Percentiles rank a stretch among this genome's conserved stretches.
Evolutionary conservation across 306 rosid species (phyloP).

Genomic region (Castanopsis chinensis): DNA sequence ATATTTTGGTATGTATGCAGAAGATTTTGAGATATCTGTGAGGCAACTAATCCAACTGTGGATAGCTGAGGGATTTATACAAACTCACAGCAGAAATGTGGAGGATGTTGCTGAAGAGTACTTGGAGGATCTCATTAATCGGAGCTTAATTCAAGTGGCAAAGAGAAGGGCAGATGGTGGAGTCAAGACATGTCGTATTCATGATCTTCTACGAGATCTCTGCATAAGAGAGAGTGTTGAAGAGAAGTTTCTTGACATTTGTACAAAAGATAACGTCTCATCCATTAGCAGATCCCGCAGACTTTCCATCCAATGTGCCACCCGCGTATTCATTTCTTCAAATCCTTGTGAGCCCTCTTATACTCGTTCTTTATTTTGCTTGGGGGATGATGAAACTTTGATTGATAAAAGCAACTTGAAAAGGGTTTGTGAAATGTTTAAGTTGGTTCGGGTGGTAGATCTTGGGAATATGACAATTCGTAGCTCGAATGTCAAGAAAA

Average conservation of each 20-base stretch:
- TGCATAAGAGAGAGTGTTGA: background rate
- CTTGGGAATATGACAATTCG: background rate
- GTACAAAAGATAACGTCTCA: background rate
- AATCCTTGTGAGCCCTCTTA: background rate
- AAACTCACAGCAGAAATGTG: too few species aligned
- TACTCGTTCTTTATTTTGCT: background rate
- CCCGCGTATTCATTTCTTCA: background rate
- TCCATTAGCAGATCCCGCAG: background rate
- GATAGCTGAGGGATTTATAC: constrained; percentile 20
- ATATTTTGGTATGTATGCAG: constrained; percentile 23
- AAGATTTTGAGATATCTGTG: constrained; percentile 18
- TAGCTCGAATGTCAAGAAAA: background rate
- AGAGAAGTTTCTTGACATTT: background rate
- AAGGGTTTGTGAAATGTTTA: background rate
- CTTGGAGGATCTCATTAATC: background rate
- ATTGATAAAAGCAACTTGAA: background rate
- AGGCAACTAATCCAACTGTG: background rate
- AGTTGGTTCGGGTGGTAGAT: background rate
- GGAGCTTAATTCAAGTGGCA: constrained; percentile 9
- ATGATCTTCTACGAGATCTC: background rate
- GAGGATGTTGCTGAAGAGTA: constrained; percentile 1
- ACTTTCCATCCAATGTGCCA: background rate
- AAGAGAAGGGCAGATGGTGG: background rate
- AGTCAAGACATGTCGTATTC: background rate
- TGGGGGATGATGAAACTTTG: background rate